phyloP scores from a whole-genome alignment of 2,329 filamentous ascomycete species.

The Hypoxylon sp. region DNA sequence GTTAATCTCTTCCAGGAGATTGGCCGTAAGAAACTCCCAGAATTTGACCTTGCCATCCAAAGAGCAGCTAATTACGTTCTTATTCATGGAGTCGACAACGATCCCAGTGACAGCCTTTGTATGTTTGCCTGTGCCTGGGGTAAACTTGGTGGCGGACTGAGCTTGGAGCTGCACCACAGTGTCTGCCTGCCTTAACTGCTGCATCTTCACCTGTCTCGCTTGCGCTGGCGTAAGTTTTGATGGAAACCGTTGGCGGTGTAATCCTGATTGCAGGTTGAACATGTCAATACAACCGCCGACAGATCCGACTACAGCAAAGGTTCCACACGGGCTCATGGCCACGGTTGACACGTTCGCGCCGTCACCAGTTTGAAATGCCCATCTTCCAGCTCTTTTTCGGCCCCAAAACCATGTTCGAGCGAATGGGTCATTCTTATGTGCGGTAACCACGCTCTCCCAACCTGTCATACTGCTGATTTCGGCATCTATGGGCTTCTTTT shows the following conservation, averaged over 20 bases:
- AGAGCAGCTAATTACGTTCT: slow-evolving; percentile 85
- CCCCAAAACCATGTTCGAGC: slow-evolving; percentile 99
- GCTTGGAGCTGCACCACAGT: slow-evolving; percentile 70
- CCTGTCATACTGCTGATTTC: slow-evolving; percentile 84
- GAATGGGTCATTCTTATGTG: slow-evolving; percentile 85
- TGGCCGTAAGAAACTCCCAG: slow-evolving; percentile 93
- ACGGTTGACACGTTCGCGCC: slow-evolving; percentile 87
- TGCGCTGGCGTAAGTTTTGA: slow-evolving; percentile 82
- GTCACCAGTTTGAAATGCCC: slow-evolving; percentile 91
- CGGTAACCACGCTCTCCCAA: slow-evolving; percentile 97
- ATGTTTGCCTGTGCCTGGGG: slow-evolving; percentile 78
- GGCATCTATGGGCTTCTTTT: slow-evolving; percentile 75
- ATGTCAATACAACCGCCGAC: slow-evolving; percentile 87
- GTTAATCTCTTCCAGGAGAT: slow-evolving; percentile 83
- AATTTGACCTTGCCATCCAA: slow-evolving; percentile 96
- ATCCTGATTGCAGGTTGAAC: slow-evolving; percentile 96
- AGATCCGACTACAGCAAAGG: slow-evolving; percentile 92
- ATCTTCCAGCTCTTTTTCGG: slow-evolving; percentile 90
- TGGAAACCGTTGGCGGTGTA: slow-evolving; percentile 89
- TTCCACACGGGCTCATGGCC: slow-evolving; percentile 90
- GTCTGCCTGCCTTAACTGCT: slow-evolving; percentile 72
- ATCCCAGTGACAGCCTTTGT: slow-evolving; percentile 87
- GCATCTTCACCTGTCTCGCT: slow-evolving; percentile 80
- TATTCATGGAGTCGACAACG: slow-evolving; percentile 90
- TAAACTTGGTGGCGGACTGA: slow-evolving; percentile 60